A percentile compares a stretch with the other conserved stretches of the same genome.
These are phyloP conservation scores for Hippophae gyantsensis DNA, from an alignment of 306 rosid genomes.

Conservation along the genomic window DNA sequence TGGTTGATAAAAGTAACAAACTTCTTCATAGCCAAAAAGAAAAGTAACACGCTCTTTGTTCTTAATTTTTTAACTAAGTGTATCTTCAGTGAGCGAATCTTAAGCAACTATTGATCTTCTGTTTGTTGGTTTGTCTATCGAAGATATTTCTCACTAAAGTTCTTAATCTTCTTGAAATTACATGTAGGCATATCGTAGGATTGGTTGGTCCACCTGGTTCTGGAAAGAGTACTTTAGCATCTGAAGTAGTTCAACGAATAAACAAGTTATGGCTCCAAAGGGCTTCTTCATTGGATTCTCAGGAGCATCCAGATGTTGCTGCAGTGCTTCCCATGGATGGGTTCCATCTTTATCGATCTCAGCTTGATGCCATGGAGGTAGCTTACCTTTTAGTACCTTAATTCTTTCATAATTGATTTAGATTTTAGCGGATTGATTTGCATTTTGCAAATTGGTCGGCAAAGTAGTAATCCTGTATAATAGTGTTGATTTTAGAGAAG, in stretches of 20 bases:
- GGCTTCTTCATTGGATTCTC: constrained; percentile 52
- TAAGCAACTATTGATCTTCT: background rate
- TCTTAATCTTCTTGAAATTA: constrained; percentile 10
- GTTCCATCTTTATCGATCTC: constrained; percentile 78
- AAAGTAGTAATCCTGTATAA: background rate
- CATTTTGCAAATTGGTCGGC: background rate
- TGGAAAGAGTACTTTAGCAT: constrained; percentile 75
- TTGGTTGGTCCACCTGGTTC: constrained; percentile 97
- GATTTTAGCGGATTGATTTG: constrained; percentile 14
- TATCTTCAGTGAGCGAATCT: background rate
- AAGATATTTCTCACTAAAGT: constrained; percentile 17
- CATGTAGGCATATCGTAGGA: constrained; percentile 58
- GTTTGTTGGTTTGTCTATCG: constrained; percentile 1
- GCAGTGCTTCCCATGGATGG: constrained; percentile 83
- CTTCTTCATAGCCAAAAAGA: background rate
- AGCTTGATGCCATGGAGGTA: constrained; percentile 91
- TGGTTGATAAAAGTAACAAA: too few species aligned
- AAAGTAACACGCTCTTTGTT: background rate
- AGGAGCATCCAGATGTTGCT: constrained; percentile 55
- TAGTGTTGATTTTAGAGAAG: too few species aligned
- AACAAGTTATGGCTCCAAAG: constrained; percentile 63
- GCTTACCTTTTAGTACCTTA: constrained; percentile 15
- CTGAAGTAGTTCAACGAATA: constrained; percentile 58
- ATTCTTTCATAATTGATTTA: constrained; percentile 14
- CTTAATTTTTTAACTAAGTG: background rate